These are phyloP conservation scores for Podila minutissima DNA, from an alignment of 192 early-diverging fungal genomes.

Conservation along the genomic window DNA sequence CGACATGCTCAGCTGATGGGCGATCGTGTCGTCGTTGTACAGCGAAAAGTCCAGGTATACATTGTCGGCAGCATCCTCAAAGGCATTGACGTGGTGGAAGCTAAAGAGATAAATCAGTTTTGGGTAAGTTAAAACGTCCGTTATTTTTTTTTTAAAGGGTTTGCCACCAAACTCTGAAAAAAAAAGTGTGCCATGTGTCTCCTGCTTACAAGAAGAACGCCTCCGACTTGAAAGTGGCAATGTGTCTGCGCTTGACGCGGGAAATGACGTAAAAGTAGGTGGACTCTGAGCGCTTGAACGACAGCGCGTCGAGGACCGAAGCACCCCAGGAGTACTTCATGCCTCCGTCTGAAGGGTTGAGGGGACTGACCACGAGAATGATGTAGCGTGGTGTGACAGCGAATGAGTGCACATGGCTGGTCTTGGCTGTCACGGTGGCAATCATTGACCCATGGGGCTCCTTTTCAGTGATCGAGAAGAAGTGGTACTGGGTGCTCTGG, in stretches of 20 bases:
- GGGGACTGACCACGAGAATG: conserved; percentile 67
- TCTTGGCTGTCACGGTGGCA: conserved; percentile 68
- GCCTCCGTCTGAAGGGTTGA: conserved; percentile 68
- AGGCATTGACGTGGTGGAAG: conserved; percentile 81
- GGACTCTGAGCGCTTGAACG: conserved; percentile 66
- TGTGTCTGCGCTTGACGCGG: conserved; percentile 69
- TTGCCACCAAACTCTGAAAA: background rate
- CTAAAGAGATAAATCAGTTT: conserved; percentile 32
- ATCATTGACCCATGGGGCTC: conserved; percentile 72
- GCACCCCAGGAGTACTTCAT: conserved; percentile 75
- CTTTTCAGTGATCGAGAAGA: conserved; percentile 69
- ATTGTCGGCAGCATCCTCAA: conserved; percentile 70
- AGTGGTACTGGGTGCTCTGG: conserved; percentile 72
- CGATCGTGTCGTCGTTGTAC: conserved; percentile 69
- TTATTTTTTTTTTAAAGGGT: background rate
- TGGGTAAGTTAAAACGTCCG: background rate
- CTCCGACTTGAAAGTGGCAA: conserved; percentile 74
- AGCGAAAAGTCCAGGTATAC: conserved; percentile 70
- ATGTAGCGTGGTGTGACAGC: conserved; percentile 78
- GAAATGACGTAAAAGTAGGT: conserved; percentile 80
- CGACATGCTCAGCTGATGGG: conserved; percentile 66
- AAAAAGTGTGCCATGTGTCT: background rate
- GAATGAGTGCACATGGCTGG: conserved; percentile 82
- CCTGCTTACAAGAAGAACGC: conserved; percentile 67
- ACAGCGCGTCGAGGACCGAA: conserved; percentile 75